Conservation (phyloP, 345 rosid genomes). For the Lepidium sativum region DNA sequence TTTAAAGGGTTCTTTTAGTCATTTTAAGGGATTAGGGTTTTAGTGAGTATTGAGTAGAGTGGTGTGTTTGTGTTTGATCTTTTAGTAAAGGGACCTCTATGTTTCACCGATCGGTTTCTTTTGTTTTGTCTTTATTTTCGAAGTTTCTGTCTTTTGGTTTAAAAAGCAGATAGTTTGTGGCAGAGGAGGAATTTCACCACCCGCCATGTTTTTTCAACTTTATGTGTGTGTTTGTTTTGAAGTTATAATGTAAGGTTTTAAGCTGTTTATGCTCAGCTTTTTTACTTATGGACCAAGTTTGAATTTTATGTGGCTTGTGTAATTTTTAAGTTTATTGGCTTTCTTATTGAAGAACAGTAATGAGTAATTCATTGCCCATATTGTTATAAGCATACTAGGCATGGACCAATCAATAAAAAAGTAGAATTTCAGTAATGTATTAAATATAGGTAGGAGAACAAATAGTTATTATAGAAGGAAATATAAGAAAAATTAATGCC, state of each 20-base stretch:
- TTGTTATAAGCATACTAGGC: neutral
- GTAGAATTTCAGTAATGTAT: neutral
- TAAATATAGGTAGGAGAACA: neutral
- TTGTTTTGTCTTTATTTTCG: neutral
- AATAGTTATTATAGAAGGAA: neutral
- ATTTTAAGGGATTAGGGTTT: slow-evolving; percentile 18
- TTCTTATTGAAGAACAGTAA: neutral
- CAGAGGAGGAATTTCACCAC: slow-evolving; percentile 23
- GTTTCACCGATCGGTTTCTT: slow-evolving; percentile 16
- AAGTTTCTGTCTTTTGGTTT: slow-evolving; percentile 14
- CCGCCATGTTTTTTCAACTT: slow-evolving; percentile 9
- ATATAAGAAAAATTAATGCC: neutral
- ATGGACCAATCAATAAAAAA: neutral
- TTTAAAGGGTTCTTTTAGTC: slow-evolving; percentile 25
- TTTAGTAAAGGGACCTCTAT: slow-evolving; percentile 16
- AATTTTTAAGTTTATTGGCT: neutral
- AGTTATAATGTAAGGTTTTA: slow-evolving; percentile 12
- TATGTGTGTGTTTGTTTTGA: neutral
- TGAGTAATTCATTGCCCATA: neutral
- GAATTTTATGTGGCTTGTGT: neutral
- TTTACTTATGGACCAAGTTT: neutral
- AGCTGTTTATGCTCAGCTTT: neutral
- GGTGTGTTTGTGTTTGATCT: slow-evolving; percentile 8
- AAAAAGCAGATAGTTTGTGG: slow-evolving; percentile 19
- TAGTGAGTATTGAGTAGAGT: neutral